Evolutionary conservation across 768 basidiomycete genomes (phyloP), one percentile per base, ranked within the genome.

Genomic region (Mycena metata): DNA sequence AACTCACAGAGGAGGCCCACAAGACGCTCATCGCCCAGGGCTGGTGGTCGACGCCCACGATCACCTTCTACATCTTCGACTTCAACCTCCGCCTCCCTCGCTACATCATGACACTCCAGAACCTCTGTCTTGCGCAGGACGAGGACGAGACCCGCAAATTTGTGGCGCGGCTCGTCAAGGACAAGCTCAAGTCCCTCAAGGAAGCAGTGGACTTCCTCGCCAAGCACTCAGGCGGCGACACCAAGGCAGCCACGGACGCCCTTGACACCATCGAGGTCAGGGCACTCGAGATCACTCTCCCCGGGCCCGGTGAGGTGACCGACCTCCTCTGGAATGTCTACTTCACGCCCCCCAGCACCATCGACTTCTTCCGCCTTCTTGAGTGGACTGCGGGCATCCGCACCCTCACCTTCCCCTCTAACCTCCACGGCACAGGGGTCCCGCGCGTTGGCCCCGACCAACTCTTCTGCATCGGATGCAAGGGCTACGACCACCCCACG

Each of bases 401-500:
- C 41, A 6, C 50, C 50, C 21, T 62, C 23, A 15, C 6, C 2
- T 62, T 26, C 50, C 39, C 41, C 12, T 43, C 60, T 17, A 24
- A 24, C 9, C 9, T n/a, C 16, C 36, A 19, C 15, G 50, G 60
- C 15, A 52, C 60, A 8, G 50, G 60, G 17, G 55, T 65, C 6
- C 42, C 55, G 0, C 55, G 64, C 15, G n/a, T 5, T 1, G 55
- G 46, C 1, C 1, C 5, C 4, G 55, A 57, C 2, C 64, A 65
- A 39, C 47, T 65, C 35, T 51, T 57, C 47, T 65, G 64, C 12
- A 56, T 57, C 16, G 64, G 64, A 1, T 65, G 64, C 56, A 58
- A 58, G 23, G 36, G 23, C 5, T 65, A 65, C 36, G 64, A 65
- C 55, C 64, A 65, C 39, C 64, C 64, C 0, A 50, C 39, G 10